A percentile compares a stretch with the other conserved stretches of the same genome.
Evolutionary conservation across 106 monocot species (phyloP).

Genomic region (Apostasia shenzhenica): DNA sequence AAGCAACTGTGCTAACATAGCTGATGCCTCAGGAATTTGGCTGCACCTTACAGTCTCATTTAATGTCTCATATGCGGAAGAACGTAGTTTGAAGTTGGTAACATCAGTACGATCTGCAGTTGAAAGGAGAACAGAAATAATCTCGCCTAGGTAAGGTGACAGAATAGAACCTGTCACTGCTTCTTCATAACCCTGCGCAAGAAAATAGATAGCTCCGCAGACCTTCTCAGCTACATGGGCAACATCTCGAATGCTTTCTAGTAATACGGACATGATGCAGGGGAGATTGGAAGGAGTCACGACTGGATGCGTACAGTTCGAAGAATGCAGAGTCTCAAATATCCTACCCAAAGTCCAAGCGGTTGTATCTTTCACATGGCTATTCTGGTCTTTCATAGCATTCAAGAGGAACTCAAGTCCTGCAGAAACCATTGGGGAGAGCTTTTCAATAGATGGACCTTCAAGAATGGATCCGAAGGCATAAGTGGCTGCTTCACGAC

Average conservation of each 20-base stretch:
- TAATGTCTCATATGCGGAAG: constrained; percentile 71
- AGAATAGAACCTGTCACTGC: constrained; percentile 17
- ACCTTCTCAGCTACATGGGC: constrained; percentile 84
- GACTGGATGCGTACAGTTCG: constrained; percentile 21
- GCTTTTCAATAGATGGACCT: constrained; percentile 67
- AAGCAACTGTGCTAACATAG: constrained; percentile 30
- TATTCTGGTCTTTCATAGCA: constrained; percentile 67
- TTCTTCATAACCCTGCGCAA: constrained; percentile 78
- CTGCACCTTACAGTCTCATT: constrained; percentile 43
- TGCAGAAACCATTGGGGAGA: constrained; percentile 49
- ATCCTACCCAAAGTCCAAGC: constrained; percentile 71
- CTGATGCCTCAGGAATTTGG: constrained; percentile 38
- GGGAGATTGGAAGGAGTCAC: constrained; percentile 30
- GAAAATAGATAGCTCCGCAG: constrained; percentile 58
- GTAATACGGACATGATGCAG: constrained; percentile 35
- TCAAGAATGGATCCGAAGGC: constrained; percentile 88
- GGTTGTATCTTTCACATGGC: constrained; percentile 85
- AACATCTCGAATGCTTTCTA: constrained; percentile 47
- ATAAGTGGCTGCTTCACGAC: constrained; percentile 77
- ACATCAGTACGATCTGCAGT: constrained; percentile 56
- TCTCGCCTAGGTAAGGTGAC: constrained; percentile 45
- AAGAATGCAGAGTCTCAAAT: constrained; percentile 53
- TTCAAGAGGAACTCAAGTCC: constrained; percentile 71
- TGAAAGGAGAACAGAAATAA: constrained; percentile 51
- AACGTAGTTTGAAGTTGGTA: constrained; percentile 37